Evolutionary conservation across 2,329 filamentous ascomycete species (phyloP).

Genomic region (Triangularia setosa): DNA sequence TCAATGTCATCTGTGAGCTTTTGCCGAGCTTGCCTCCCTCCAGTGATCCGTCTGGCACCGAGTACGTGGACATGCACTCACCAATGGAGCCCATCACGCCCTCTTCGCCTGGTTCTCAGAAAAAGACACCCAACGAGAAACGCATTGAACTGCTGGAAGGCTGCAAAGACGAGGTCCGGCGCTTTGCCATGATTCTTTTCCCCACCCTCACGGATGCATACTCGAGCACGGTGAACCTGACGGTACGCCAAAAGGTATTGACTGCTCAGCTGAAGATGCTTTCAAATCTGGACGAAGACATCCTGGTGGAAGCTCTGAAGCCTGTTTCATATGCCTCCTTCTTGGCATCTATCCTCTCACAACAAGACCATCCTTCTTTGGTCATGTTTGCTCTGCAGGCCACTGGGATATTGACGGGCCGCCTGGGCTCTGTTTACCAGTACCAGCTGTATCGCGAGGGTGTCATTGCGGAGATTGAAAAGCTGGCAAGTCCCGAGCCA

Average conservation of each 20-base stretch:
- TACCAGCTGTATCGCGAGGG: conserved; percentile 98
- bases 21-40: conserved; percentile 68
- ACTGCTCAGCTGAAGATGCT: conserved; percentile 98
- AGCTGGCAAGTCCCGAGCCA: conserved; percentile 59
- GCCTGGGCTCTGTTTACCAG: conserved; percentile 82
- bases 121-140: conserved; percentile 68
- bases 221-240: conserved; percentile 94
- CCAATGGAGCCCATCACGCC: conserved; percentile 39
- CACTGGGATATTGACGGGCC: conserved; percentile 78
- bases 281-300: conserved; percentile 81
- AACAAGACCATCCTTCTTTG: conserved; percentile 85
- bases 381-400: conserved; percentile 86
- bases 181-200: conserved; percentile 88
- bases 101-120: conserved; percentile 39
- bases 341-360: conserved; percentile 88
- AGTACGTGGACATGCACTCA: conserved; percentile 42
- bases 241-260: conserved; percentile 90
- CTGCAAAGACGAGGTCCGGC: conserved; percentile 83
- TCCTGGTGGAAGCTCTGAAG: conserved; percentile 80
- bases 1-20: conserved; percentile 96
- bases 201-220: conserved; percentile 95
- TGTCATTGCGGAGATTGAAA: conserved; percentile 85
- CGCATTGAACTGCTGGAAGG: conserved; percentile 73
- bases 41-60: conserved; percentile 40
- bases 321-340: conserved; percentile 94